Evolutionary conservation across 2,329 filamentous ascomycete species (phyloP).

Genomic region (Xylariaceae sp.): DNA sequence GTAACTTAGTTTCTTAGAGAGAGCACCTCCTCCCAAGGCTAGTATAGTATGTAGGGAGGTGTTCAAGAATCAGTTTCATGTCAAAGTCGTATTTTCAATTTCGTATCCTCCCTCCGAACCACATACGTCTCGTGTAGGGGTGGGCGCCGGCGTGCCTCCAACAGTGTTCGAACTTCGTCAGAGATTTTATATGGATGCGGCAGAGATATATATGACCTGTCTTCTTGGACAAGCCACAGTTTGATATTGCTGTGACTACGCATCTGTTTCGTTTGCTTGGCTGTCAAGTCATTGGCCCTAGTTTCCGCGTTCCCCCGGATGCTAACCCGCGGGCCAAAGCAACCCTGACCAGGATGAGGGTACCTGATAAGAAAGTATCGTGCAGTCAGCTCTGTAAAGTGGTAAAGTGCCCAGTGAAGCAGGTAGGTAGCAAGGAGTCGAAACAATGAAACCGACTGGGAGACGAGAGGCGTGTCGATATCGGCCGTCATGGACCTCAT

Average conservation of each 20-base stretch:
- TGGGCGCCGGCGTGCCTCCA: slow-evolving; percentile 1
- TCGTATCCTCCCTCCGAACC: not conserved
- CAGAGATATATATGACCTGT: slow-evolving; percentile 18
- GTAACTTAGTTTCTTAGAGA: not conserved
- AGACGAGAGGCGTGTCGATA: slow-evolving; percentile 26
- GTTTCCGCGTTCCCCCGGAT: slow-evolving; percentile 17
- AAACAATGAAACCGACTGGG: slow-evolving; percentile 6
- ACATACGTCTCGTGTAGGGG: slow-evolving; percentile 2
- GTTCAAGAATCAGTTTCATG: not conserved
- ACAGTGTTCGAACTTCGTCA: slow-evolving; percentile 11
- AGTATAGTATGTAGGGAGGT: not conserved
- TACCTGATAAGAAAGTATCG: slow-evolving; percentile 14
- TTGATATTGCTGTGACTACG: slow-evolving; percentile 7
- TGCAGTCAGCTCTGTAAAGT: not conserved
- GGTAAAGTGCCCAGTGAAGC: too few relatives aligned
- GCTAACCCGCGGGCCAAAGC: slow-evolving; percentile 16
- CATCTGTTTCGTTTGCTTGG: slow-evolving; percentile 16
- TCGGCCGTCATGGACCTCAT: slow-evolving; percentile 12
- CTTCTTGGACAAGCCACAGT: slow-evolving; percentile 17
- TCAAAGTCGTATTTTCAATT: not conserved
- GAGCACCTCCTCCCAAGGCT: not conserved
- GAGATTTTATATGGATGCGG: slow-evolving; percentile 4
- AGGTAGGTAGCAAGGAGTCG: not conserved
- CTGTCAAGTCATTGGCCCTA: slow-evolving; percentile 17
- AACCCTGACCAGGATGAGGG: slow-evolving; percentile 11